Conservation (phyloP, 2,329 filamentous ascomycete genomes). For the Dothistroma septosporum region DNA sequence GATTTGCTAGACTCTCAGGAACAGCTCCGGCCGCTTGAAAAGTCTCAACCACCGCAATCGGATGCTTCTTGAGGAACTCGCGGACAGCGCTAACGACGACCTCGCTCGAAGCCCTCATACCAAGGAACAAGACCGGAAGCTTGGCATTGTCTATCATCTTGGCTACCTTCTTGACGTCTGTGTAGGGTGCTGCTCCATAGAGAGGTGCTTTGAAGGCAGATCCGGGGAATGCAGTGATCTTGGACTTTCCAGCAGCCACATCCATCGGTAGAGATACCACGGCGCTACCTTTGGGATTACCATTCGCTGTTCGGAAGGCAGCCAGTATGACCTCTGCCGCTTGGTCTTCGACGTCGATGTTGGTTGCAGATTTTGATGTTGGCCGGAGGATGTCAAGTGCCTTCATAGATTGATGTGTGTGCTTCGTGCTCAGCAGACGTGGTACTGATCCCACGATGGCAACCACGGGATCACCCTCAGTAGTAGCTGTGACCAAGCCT, state of each 20-base stretch:
- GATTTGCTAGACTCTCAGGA: slow-evolving; percentile 39
- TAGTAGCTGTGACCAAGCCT: slow-evolving; percentile 46
- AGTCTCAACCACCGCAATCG: slow-evolving; percentile 48
- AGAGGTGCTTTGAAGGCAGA: slow-evolving; percentile 41
- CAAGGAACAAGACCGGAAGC: slow-evolving; percentile 45
- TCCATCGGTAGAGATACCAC: slow-evolving; percentile 47
- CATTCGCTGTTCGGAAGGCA: slow-evolving; percentile 43
- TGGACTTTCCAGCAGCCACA: slow-evolving; percentile 40
- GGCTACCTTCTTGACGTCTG: slow-evolving; percentile 35
- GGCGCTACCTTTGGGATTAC: slow-evolving; percentile 42
- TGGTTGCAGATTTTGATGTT: slow-evolving; percentile 42
- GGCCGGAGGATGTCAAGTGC: slow-evolving; percentile 44
- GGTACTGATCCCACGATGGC: slow-evolving; percentile 49
- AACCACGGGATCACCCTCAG: slow-evolving; percentile 47
- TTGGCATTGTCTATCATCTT: slow-evolving; percentile 33
- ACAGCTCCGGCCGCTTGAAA: slow-evolving; percentile 50
- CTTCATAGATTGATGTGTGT: slow-evolving; percentile 48
- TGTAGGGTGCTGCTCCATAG: slow-evolving; percentile 39
- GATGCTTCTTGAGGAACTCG: slow-evolving; percentile 40
- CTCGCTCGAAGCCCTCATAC: slow-evolving; percentile 41
- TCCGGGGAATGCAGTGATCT: slow-evolving; percentile 39
- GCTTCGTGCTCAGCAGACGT: slow-evolving; percentile 42
- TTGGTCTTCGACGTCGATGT: slow-evolving; percentile 47
- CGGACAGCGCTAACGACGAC: slow-evolving; percentile 43
- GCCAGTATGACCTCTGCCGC: slow-evolving; percentile 47